Percentiles rank a stretch among this genome's conserved stretches.
Evolutionary conservation across 805 yeast genomes (phyloP).

Genomic region (Candida rishiriensis): DNA sequence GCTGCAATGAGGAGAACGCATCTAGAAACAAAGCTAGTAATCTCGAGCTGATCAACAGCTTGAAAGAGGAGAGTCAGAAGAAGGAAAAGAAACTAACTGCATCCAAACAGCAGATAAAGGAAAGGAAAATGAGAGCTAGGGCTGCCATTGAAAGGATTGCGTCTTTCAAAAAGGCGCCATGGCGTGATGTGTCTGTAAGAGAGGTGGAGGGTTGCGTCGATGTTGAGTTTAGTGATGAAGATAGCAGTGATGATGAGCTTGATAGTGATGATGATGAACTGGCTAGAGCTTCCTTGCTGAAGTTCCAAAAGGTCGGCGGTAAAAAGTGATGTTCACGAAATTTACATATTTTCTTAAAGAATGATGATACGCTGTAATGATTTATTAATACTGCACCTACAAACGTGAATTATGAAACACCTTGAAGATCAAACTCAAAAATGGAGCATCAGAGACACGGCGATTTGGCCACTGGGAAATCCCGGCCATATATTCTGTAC

Average conservation of each 20-base stretch:
- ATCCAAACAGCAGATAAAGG: constrained; percentile 14
- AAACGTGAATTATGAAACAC: too few relatives aligned
- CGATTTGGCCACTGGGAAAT: too few relatives aligned
- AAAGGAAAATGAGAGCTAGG: constrained; percentile 12
- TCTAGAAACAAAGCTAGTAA: constrained; percentile 1
- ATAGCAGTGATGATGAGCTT: constrained; percentile 8
- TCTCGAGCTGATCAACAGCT: constrained; percentile 4
- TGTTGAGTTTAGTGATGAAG: too few relatives aligned
- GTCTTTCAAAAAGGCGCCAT: too few relatives aligned
- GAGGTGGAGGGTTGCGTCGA: too few relatives aligned
- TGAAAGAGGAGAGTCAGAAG: constrained; percentile 9
- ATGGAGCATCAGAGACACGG: too few relatives aligned
- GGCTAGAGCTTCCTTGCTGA: neutral
- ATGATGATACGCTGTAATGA: too few relatives aligned
- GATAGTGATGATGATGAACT: neutral
- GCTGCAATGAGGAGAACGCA: neutral
- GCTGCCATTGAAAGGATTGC: neutral
- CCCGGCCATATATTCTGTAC: too few relatives aligned
- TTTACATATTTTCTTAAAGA: too few relatives aligned
- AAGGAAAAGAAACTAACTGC: constrained; percentile 13
- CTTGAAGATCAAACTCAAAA: too few relatives aligned
- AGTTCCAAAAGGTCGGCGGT: neutral
- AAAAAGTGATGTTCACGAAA: neutral
- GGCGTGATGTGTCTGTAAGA: too few relatives aligned
- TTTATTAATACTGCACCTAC: too few relatives aligned